Evolutionary conservation across 768 basidiomycete species (phyloP), one percentile per base, ranked within the genome.

Genomic region (Chalciporus pseudorubinellus): DNA sequence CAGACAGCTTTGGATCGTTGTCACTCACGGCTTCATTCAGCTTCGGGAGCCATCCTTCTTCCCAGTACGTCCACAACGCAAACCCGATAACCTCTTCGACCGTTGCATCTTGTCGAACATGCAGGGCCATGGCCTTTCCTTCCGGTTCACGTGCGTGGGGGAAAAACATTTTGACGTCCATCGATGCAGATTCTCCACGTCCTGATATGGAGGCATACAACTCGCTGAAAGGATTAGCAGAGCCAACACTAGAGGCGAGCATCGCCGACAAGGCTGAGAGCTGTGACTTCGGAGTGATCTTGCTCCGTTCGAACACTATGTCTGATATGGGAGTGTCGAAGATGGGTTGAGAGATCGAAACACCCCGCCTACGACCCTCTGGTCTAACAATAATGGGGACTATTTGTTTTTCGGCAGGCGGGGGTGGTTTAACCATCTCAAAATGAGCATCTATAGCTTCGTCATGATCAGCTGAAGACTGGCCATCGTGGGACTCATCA

Each of bases 11-110:
- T 29, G 80, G 77, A 55, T 90, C 86, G 22, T 82, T 79, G 54
- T 82, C 82, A 31, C 66, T 73, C 45, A 84, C 55, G 19, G 77
- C 86, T 46, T 87, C 86, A 55, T 89, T 84, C 18, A 97, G 68
- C 60, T 81, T 82, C 2, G 93, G 94, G 36, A 83, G 62, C 79
- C 91, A 84, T 0, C 81, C 84, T 59, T 91, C 85, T 63, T 98
- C 95, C 86, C 91, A 95, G 60, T 93, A 98, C n/a, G 70, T 86
- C 85, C 84, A 97, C 41, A 98, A 66, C 2, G 91, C 87, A 66
- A 89, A 92, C 0, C 97, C 97, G 48, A 98, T 89, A 6, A 95
- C 92, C 67, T 98, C 97, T 65, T 98, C 97, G 4, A 98, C 85
- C 0, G 87, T 89, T 2, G 93, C 89, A 57, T 98, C 95, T 56